Base-by-base conservation (phyloP, 371 early-diverging fungal genomes). In the Mortierella sp. region DNA sequence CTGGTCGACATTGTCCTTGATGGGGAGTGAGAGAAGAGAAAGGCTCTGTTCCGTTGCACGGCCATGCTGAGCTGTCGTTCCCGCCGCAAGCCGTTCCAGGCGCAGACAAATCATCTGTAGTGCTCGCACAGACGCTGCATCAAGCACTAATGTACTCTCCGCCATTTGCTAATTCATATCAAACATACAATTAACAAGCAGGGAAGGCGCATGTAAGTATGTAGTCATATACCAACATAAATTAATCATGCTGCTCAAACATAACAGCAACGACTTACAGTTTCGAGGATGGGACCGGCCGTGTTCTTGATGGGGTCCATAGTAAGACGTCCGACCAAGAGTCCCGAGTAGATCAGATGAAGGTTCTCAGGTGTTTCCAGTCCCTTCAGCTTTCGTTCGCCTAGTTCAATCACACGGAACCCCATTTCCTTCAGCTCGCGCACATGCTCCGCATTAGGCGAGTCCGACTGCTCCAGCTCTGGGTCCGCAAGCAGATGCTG, bases 331-430 rank as follows among this genome's bases (percentile, higher is more conserved):
- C 85, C 85, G 11, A 71, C 72, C 58, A 81, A 70, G 13, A 63
- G 14, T 6, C 63, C 89, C 81, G 63, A 94, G 72, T 93, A 96
- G 0, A 97, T 93, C 78, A 95, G 80, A 52, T 93, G 94, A n/a
- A 98, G 88, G 81, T 93, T 90, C 84, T 98, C 98, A 2, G 97
- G 95, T 1, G 95, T 96, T 86, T 98, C 98, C 38, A 98, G 83
- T 0, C 98, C 98, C 88, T 97, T 97, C 26, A 98, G 89, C 73
- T 95, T 94, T 28, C 90, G 90, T 81, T 96, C 96, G 8, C 97
- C 98, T 21, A 97, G 90, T 48, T 93, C 93, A 78, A 95, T 91
- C 6, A 95, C 87, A 60, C 92, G 89, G 57, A 96, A 92, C 1
- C 96, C 96, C 68, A 97, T 89, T 55, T 93, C 92, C 73, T 92